phyloP scores from a whole-genome alignment of 768 basidiomycete genomes.

The Punctularia strigosozonata region DNA sequence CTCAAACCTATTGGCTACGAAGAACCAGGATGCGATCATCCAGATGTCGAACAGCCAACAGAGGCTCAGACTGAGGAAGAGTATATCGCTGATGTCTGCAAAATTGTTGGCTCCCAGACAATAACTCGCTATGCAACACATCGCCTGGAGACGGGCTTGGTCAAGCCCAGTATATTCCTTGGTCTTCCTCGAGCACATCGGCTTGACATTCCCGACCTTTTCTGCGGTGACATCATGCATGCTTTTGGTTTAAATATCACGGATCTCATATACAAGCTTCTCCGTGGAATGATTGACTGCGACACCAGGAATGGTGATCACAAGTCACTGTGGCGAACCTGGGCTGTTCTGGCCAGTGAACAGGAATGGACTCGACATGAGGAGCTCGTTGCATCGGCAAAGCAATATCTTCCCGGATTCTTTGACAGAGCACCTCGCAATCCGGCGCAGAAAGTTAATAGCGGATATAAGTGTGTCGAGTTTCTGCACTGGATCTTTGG shows the following conservation, averaged over 20 bases:
- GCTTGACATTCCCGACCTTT: constrained; percentile 16
- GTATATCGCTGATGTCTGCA: neutral
- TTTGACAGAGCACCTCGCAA: too few species aligned
- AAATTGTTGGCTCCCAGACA: neutral
- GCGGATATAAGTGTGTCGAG: too few species aligned
- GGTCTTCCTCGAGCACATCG: constrained; percentile 11
- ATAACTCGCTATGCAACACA: neutral
- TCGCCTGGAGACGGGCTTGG: constrained; percentile 6
- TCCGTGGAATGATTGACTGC: neutral
- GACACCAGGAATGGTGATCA: neutral
- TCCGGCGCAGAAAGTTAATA: too few species aligned
- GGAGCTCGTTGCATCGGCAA: too few species aligned
- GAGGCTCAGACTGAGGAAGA: neutral
- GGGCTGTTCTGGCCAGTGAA: neutral
- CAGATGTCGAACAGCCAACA: neutral
- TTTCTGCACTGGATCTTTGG: too few species aligned
- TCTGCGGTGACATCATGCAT: constrained; percentile 5
- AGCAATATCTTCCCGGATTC: too few species aligned
- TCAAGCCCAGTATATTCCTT: constrained; percentile 7
- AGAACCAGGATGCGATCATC: neutral
- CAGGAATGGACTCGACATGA: too few species aligned
- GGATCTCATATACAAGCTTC: constrained; percentile 5
- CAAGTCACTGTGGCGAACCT: neutral
- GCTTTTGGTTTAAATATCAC: constrained; percentile 9
- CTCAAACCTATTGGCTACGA: neutral